These are phyloP conservation scores for Brasilioporus rufonigricans DNA, from an alignment of 768 basidiomycete genomes.

Conservation along the genomic window DNA sequence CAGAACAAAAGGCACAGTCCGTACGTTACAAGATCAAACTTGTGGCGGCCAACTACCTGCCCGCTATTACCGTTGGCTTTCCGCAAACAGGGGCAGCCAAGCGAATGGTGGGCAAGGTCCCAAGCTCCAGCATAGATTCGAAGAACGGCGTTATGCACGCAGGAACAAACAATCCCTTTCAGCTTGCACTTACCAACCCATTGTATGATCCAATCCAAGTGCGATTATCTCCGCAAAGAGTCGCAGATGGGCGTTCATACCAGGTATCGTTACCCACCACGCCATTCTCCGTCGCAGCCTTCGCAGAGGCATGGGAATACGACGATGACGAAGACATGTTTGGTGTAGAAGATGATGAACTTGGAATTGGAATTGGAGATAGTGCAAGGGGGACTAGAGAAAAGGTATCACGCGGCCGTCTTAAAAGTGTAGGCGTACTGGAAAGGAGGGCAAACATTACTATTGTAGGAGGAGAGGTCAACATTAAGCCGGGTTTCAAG, in stretches of 20 bases:
- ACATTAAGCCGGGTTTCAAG: constrained; percentile 74
- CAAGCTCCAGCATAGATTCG: constrained; percentile 36
- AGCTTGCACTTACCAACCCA: constrained; percentile 90
- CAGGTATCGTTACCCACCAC: constrained; percentile 76
- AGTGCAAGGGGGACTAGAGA: constrained; percentile 40
- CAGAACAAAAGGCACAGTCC: constrained; percentile 94
- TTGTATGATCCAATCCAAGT: constrained; percentile 95
- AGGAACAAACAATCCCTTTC: constrained; percentile 81
- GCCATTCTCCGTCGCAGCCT: constrained; percentile 81
- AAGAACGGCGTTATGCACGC: constrained; percentile 53
- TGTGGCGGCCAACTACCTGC: constrained; percentile 92
- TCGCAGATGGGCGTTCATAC: constrained; percentile 48
- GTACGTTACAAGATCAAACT: constrained; percentile 97
- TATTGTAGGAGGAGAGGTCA: constrained; percentile 84
- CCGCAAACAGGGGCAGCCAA: constrained; percentile 50
- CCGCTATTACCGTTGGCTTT: constrained; percentile 72
- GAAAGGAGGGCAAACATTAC: constrained; percentile 91
- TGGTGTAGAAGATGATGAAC: constrained; percentile 43
- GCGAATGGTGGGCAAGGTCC: constrained; percentile 37
- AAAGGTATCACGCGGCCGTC: constrained; percentile 45
- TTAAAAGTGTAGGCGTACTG: constrained; percentile 72
- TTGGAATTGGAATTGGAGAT: constrained; percentile 29
- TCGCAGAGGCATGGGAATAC: constrained; percentile 97
- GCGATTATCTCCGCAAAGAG: constrained; percentile 73
- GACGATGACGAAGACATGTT: constrained; percentile 92